Evolutionary conservation across 1,284 basidiomycete genomes (phyloP), one percentile per base, ranked within the genome.

Genomic region (Sphaerobolus stellatus): DNA sequence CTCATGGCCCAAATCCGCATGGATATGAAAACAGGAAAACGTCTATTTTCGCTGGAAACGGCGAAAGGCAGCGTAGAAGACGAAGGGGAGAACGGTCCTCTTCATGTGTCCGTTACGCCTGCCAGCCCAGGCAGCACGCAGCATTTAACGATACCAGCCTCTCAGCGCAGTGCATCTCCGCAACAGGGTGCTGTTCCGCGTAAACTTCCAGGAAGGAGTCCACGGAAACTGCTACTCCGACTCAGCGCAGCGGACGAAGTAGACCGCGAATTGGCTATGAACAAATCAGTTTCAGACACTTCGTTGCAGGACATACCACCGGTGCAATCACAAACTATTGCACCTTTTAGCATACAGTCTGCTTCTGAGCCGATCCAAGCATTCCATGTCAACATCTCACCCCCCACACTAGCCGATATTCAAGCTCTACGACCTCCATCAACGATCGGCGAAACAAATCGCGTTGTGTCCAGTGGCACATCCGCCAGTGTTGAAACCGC

Each of bases 1-100:
- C 71, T 94, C 45, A 92, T 94, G 88, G 87, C 86, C 16, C 88
- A 90, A 59, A 91, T 93, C 58, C 87, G 88, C 68, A 77, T 75
- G 53, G 87, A 90, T 60, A 81, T 90, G 76, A 84, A 81, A 62
- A 78, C 81, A 8, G 77, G 80, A 40, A 88, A 87, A 66, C 83
- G 86, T 18, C 60, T 87, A 2, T 84, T 86, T 62, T 88, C 87
- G 2, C 79, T 76, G 2, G 83, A 83, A 22, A 84, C 81, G 0
- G 36, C 33, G 7, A 48, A 38, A 24, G 52, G 20, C 8, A 29
- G 31, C 22, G 13, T 34, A 7, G 45, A 54, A 14, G 54, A 52
- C 11, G 57, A 54, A 44, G 56, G 59, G 25, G 53, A 53, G n/a
- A 28, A 48, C 25, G 49, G 55, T 40, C 48, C 47, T 36, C 16